A percentile compares a stretch with the other conserved stretches of the same genome.
phyloP scores from a whole-genome alignment of 169 alveolate genomes.

The Plasmodium gallinaceum region DNA sequence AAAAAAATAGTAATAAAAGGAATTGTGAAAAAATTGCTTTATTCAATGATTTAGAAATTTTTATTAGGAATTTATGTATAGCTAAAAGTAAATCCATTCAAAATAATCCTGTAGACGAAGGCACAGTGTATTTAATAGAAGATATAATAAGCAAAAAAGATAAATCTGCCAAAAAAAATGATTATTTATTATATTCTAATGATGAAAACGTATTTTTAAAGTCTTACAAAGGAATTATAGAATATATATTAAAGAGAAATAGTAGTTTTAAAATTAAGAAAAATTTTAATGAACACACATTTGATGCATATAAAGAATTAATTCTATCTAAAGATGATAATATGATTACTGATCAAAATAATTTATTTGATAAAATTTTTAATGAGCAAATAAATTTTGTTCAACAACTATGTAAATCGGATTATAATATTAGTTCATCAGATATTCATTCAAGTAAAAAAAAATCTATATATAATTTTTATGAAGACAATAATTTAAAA shows the following conservation, averaged over 20 bases:
- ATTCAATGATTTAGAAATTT: conserved; percentile 52
- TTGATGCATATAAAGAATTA: conserved; percentile 54
- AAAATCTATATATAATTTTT: conserved; percentile 7
- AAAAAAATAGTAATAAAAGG: conserved; percentile 8
- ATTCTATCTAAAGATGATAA: conserved; percentile 43
- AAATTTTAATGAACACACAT: conserved; percentile 13
- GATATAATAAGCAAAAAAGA: neutral
- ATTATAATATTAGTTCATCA: conserved; percentile 20
- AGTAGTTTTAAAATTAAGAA: neutral
- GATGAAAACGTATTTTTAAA: conserved; percentile 45
- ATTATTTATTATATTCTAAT: conserved; percentile 48
- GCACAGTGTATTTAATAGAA: conserved; percentile 45
- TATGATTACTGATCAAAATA: conserved; percentile 8
- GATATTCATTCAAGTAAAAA: neutral
- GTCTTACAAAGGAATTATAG: conserved; percentile 55
- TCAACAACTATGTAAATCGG: conserved; percentile 49
- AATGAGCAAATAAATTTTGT: conserved; percentile 69
- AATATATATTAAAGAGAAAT: conserved; percentile 34
- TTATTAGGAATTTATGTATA: conserved; percentile 47
- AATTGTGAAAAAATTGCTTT: conserved; percentile 44
- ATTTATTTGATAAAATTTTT: conserved; percentile 64
- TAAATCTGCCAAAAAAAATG: conserved; percentile 6
- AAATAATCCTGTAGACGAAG: conserved; percentile 1
- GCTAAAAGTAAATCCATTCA: conserved; percentile 63
- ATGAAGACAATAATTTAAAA: neutral